These are phyloP conservation scores for Candida montana DNA, from an alignment of 805 yeast genomes.

Conservation along the genomic window DNA sequence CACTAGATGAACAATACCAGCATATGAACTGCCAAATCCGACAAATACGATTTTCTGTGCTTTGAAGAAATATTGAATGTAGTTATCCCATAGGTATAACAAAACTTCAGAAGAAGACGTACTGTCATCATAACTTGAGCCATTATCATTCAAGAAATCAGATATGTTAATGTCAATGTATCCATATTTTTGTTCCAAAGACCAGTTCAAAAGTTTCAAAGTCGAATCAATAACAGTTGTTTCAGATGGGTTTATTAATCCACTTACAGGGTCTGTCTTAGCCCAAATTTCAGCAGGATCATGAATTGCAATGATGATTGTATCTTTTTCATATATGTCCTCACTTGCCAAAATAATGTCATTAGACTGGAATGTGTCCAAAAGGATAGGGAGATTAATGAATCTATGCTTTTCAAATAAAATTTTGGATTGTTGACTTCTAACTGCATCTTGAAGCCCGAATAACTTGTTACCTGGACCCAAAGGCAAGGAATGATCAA, in stretches of 20 bases:
- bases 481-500: slow-evolving; percentile 31
- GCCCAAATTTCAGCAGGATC: slow-evolving; percentile 96
- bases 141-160: slow-evolving; percentile 39
- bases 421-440: slow-evolving; percentile 61
- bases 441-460: slow-evolving; percentile 65
- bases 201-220: slow-evolving; percentile 65
- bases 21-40: slow-evolving; percentile 87
- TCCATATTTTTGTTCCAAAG: slow-evolving; percentile 55
- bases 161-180: slow-evolving; percentile 84
- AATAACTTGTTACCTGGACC: slow-evolving; percentile 36
- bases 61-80: slow-evolving; percentile 61
- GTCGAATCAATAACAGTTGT: slow-evolving; percentile 77
- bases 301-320: slow-evolving; percentile 68
- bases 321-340: slow-evolving; percentile 55
- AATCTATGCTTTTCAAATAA: slow-evolving; percentile 52
- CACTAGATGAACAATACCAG: slow-evolving; percentile 78
- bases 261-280: slow-evolving; percentile 70
- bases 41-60: slow-evolving; percentile 69
- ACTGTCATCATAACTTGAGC: slow-evolving; percentile 31
- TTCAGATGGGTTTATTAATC: slow-evolving; percentile 65
- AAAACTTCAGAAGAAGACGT: slow-evolving; percentile 68
- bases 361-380: slow-evolving; percentile 35
- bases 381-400: slow-evolving; percentile 59
- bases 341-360: slow-evolving; percentile 71
- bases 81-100: slow-evolving; percentile 86